Evolutionary conservation across 805 yeast genomes (phyloP).

Genomic region (Debaryomyces prosopidis): DNA sequence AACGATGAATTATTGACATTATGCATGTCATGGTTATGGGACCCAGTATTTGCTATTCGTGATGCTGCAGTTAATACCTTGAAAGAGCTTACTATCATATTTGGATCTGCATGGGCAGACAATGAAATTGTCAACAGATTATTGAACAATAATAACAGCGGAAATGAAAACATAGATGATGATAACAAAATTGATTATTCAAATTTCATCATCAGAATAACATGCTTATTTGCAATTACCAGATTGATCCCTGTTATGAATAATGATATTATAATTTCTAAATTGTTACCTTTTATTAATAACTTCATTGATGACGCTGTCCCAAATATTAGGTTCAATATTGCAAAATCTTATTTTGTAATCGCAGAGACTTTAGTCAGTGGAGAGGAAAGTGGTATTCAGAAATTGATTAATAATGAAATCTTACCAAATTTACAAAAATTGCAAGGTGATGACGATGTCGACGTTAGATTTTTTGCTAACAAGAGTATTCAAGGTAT

Average conservation of each 20-base stretch:
- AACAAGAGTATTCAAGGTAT: slow-evolving; percentile 48
- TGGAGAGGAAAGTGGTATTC: slow-evolving; percentile 18
- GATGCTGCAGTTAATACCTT: slow-evolving; percentile 92
- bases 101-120: slow-evolving; percentile 94
- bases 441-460: slow-evolving; percentile 71
- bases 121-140: slow-evolving; percentile 78
- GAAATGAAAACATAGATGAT: slow-evolving; percentile 21
- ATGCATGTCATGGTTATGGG: slow-evolving; percentile 99
- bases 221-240: slow-evolving; percentile 87
- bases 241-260: slow-evolving; percentile 73
- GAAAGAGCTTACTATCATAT: slow-evolving; percentile 75
- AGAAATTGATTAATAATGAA: slow-evolving; percentile 35
- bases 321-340: slow-evolving; percentile 94
- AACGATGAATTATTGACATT: slow-evolving; percentile 87
- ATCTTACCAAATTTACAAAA: slow-evolving; percentile 66
- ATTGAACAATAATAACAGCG: slow-evolving; percentile 33
- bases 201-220: slow-evolving; percentile 89
- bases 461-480: slow-evolving; percentile 88
- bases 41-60: slow-evolving; percentile 92
- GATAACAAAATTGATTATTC: slow-evolving; percentile 47
- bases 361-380: slow-evolving; percentile 54
- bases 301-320: slow-evolving; percentile 76
- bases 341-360: slow-evolving; percentile 77
- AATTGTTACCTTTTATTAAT: slow-evolving; percentile 77
- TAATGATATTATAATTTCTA: slow-evolving; percentile 53